Evolutionary conservation across 768 basidiomycete species (phyloP), one percentile per base, ranked within the genome.

Genomic region (Hypholoma fasciculare): DNA sequence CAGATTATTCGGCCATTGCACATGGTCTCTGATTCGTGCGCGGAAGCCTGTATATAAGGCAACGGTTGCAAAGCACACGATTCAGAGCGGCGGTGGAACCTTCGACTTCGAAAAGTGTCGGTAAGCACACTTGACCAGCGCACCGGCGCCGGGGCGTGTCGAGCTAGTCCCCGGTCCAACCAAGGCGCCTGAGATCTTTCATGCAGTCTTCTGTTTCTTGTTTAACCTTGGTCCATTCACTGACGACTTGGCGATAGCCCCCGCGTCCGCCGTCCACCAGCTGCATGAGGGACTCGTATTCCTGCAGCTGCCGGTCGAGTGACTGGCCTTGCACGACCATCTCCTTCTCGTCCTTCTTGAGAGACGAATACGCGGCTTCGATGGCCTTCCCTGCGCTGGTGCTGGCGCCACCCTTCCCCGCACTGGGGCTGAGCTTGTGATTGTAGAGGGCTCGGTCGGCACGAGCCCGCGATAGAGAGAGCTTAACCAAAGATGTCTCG

Each of bases 181-280:
- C 82, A 17, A 83, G 69, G 40, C 82, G 71, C 54, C 77, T 69
- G 54, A 85, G 67, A 61, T 85, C 82, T 52, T 67, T 71, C 59
- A 71, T 64, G 59, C 83, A 81, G 64, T 83, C 82, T 37, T 83
- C 81, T 16, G 71, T 77, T 61, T 81, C 82, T 58, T 70, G 71
- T 65, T 78, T 74, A 11, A 82, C 76, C 42, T 73, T 69, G 6
- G 77, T 71, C 76, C 78, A 81, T 57, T 83, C 82, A 46, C 76
- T 71, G 9, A 82, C 73, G 16, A 83, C 67, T 64, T 83, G 81
- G 48, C 65, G 68, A 59, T 79, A 83, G 38, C 79, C 78, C 3
- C 71, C 71, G 11, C 65, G 60, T 8, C 62, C 66, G 3, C 78
- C 78, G 34, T 82, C 80, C 4, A 81, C 75, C 26, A 81, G 56